Evolutionary conservation across 768 basidiomycete genomes (phyloP), one percentile per base, ranked within the genome.

Genomic region (Phanerochaete sordida): DNA sequence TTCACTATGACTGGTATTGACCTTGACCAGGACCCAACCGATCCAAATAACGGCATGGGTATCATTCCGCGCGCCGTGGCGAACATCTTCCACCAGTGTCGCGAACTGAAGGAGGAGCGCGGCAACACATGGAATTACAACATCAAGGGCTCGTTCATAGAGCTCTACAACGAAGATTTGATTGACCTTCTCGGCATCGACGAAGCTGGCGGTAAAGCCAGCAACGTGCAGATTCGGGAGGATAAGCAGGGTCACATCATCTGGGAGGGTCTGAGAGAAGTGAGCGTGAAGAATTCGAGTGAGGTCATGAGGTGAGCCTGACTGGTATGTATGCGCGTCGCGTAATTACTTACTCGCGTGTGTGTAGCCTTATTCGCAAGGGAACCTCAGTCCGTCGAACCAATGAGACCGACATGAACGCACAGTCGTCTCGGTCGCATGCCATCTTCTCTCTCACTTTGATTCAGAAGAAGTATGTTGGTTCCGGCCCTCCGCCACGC

Each of bases 141-240:
- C 64, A 76, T 94, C 70, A 95, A 92, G 75, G 91, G 91, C 53
- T 94, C 92, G 24, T 99, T 96, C 78, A 87, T 99, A 64, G 97
- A 99, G 80, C 84, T 99, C 56, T 98, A 99, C 76, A 98, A 99
- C 74, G 97, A 99, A 77, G 97, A 99, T 76, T 84, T 99, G 54
- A 92, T 98, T 72, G 97, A 99, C 79, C 80, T 99, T 54, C 80
- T 99, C 55, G 86, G 86, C 57, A 77, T 86, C 68, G 88, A 91
- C 60, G 90, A 92, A 58, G 78, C 75, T 33, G 86, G 83, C n/a
- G 81, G 75, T 12, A 82, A 87, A 59, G 86, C 93, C 51, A 26
- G 24, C 27, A 91, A 93, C 68, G 93, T 99, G 15, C 90, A 94
- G 71, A 98, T 99, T 71, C 81, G 97, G 62, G 97, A 99, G 78